Base-by-base conservation (phyloP, 257 asterid genomes). In the Solanum chmielewskii region DNA sequence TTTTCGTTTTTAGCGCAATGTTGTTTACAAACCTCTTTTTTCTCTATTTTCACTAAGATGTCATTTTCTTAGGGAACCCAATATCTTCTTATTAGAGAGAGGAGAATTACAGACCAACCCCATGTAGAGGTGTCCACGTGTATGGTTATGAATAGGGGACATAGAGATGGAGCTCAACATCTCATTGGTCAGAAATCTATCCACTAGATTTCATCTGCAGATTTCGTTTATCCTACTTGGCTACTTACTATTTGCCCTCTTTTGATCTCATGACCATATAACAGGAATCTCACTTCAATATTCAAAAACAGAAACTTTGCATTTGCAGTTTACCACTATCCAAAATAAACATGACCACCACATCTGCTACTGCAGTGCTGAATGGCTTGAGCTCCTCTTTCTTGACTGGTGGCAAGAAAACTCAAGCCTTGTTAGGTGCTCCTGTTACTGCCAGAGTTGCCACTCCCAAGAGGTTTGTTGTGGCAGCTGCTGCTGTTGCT, bases 341-440 rank as follows among this genome's bases (percentile, higher is more conserved):
- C 12, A 68, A 14, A 59, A 49, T 29, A 27, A 44, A 69, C 37
- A 97, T 97, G 99, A 97, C 99, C 87, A 91, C 99, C 33, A 94
- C 99, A 69, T 97, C 99, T 74, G 96, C 99, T 70, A 96, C 99
- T 87, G 97, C 99, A 42, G 89, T 96, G 89, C 89, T 94, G 0
- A 95, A 93, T 86, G 99, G 99, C 60, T 68, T 93, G 86, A 92
- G 98, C 87, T 93, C 98, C 71, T 87, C 95, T 77, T 96, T 97
- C 96, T 90, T 96, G 90, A 89, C 92, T 29, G 98, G 98, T 86
- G 94, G 94, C 86, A 96, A 93, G 93, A 94, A 92, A 86, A 91
- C 90, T 91, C 97, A 93, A 66, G 89, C 95, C 77, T 83, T 95
- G 77, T 68, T 93, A 85, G 86, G 96, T 21, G 89, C 93, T 84